Percentiles rank a stretch among this genome's conserved stretches.
phyloP scores from a whole-genome alignment of 2,329 filamentous ascomycete species.

The Cercospora sesami region DNA sequence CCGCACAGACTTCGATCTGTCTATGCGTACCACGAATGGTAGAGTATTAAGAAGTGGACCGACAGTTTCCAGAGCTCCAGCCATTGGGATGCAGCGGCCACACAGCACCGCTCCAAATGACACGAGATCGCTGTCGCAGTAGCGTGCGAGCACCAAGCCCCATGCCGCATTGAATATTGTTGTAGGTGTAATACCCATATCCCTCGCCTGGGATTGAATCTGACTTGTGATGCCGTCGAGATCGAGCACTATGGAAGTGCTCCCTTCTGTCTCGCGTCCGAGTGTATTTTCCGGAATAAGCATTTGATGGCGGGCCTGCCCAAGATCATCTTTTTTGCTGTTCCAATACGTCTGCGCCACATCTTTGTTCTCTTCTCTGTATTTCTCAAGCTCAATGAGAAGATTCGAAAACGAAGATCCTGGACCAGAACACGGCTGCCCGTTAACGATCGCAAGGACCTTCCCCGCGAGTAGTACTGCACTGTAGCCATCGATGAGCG shows the following conservation, averaged over 20 bases:
- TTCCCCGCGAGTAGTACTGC: background rate
- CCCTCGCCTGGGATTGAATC: background rate
- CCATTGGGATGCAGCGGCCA: conserved; percentile 3
- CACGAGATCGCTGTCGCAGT: background rate
- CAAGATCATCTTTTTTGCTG: background rate
- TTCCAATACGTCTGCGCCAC: background rate
- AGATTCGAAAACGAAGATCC: background rate
- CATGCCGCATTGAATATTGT: conserved; percentile 2
- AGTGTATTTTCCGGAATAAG: background rate
- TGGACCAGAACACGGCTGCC: background rate
- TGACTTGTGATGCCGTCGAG: background rate
- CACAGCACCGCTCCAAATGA: conserved; percentile 8
- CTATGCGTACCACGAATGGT: background rate
- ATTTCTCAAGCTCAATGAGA: background rate
- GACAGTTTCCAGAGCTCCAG: background rate
- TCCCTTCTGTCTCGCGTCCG: background rate
- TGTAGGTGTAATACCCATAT: background rate
- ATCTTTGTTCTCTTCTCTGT: background rate
- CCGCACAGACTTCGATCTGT: background rate
- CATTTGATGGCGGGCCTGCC: background rate
- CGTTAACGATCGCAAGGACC: background rate
- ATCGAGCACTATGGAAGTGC: background rate
- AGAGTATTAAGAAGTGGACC: conserved; percentile 9
- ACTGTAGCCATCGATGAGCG: background rate
- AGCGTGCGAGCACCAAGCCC: conserved; percentile 3